Evolutionary conservation across 1,284 basidiomycete species (phyloP).

Genomic region (Pascua guehoae): DNA sequence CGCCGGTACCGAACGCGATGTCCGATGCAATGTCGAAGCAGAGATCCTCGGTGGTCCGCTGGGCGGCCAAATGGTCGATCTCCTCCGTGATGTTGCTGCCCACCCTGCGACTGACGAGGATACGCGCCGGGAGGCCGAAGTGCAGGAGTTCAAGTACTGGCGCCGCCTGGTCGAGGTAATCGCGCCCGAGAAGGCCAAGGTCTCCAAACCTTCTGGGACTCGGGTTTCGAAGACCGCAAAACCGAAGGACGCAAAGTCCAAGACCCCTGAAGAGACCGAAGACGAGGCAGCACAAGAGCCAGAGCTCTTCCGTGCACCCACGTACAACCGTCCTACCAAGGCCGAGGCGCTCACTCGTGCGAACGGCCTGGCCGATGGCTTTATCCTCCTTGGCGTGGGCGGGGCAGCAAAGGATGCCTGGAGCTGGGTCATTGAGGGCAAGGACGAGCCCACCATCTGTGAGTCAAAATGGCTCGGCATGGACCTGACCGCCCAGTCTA

Average conservation of each 20-base stretch:
- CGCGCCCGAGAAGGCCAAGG: constrained; percentile 13
- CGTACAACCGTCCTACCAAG: constrained; percentile 53
- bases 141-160: constrained; percentile 44
- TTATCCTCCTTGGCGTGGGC: constrained; percentile 42
- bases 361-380: constrained; percentile 45
- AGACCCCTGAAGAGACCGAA: not conserved
- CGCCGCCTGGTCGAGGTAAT: constrained; percentile 28
- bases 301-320: constrained; percentile 27
- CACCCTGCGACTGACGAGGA: constrained; percentile 37
- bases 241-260: not conserved
- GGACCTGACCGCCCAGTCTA: constrained; percentile 57
- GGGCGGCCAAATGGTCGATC: constrained; percentile 34
- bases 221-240: not conserved
- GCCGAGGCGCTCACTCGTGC: constrained; percentile 44
- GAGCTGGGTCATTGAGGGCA: constrained; percentile 67
- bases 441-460: constrained; percentile 68
- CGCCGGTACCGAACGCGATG: constrained; percentile 63
- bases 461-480: constrained; percentile 25
- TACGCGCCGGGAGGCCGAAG: constrained; percentile 37
- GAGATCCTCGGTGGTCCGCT: constrained; percentile 46
- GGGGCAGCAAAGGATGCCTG: constrained; percentile 40
- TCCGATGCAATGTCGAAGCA: constrained; percentile 57
- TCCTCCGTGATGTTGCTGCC: constrained; percentile 34
- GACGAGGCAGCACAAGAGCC: constrained; percentile 6
- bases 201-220: not conserved